Percentiles rank a stretch among this genome's conserved stretches.
phyloP scores from a whole-genome alignment of 2,329 filamentous ascomycete genomes.

The Botryotinia calthae region DNA sequence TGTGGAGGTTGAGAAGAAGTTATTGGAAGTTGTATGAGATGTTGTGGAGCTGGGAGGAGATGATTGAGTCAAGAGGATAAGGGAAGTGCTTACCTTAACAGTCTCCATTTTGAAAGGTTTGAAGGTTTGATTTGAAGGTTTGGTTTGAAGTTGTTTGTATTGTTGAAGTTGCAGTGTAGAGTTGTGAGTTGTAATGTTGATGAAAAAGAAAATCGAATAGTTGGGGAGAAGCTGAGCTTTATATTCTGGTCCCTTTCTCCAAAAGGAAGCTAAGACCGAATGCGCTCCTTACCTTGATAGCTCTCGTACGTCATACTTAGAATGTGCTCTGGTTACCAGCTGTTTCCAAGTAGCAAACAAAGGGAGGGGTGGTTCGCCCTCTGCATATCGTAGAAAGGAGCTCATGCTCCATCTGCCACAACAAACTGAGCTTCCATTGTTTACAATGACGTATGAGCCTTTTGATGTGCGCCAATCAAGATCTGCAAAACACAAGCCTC shows the following conservation, averaged over 20 bases:
- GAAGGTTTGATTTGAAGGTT: constrained; percentile 24
- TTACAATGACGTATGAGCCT: neutral
- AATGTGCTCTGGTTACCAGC: neutral
- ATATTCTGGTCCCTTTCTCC: constrained; percentile 6
- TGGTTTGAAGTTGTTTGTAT: constrained; percentile 21
- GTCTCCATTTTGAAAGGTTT: constrained; percentile 39
- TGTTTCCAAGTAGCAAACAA: neutral
- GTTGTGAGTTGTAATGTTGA: constrained; percentile 23
- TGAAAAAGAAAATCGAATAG: constrained; percentile 4
- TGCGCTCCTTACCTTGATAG: neutral
- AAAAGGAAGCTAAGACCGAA: neutral
- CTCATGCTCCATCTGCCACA: neutral
- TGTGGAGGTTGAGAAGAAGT: neutral
- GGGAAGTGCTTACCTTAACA: constrained; percentile 34
- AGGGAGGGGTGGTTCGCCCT: neutral
- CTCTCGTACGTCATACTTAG: constrained; percentile 3
- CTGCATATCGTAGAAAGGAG: neutral
- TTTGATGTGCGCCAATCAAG: neutral
- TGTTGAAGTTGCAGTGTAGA: constrained; percentile 27
- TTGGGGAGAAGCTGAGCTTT: constrained; percentile 7
- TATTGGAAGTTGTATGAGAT: too few relatives aligned
- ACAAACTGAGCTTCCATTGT: neutral
- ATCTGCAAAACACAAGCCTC: neutral
- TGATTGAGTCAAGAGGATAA: neutral
- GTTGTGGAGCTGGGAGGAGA: neutral